Conservation (phyloP, 148 eudicot species). For the Rhododendron simsii region DNA sequence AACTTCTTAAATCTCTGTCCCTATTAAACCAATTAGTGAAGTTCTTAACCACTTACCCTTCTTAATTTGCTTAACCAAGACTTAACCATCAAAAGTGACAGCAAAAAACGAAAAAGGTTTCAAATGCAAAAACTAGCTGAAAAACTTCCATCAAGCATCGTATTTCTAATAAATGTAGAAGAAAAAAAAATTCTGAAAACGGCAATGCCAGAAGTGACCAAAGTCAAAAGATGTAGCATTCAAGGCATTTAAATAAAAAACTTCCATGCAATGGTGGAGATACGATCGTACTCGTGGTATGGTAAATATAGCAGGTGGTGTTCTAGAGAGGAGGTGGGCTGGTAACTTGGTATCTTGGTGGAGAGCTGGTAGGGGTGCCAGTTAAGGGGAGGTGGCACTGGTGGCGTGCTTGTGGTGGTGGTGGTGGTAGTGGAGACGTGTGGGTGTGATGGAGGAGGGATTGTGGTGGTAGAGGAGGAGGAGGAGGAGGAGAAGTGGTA, state of each 20-base stretch:
- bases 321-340: too few relatives aligned
- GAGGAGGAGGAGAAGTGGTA: neutral
- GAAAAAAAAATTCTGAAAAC: too few relatives aligned
- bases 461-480: neutral
- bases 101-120: neutral
- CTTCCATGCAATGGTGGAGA: too few relatives aligned
- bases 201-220: too few relatives aligned
- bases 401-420: neutral
- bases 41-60: neutral
- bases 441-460: neutral
- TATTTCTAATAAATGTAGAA: too few relatives aligned
- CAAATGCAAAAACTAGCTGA: neutral
- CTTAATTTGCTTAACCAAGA: neutral
- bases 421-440: neutral
- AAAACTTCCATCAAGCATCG: too few relatives aligned
- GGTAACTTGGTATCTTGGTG: neutral
- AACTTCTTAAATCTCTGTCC: too few relatives aligned
- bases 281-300: too few relatives aligned
- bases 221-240: too few relatives aligned
- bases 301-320: too few relatives aligned
- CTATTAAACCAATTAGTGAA: too few relatives aligned
- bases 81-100: neutral
- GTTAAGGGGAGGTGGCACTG: neutral
- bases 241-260: too few relatives aligned
- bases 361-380: neutral